Percentiles rank a stretch among this genome's conserved stretches.
Evolutionary conservation across 1,284 basidiomycete genomes (phyloP).

Genomic region (Pholiota adiposa): DNA sequence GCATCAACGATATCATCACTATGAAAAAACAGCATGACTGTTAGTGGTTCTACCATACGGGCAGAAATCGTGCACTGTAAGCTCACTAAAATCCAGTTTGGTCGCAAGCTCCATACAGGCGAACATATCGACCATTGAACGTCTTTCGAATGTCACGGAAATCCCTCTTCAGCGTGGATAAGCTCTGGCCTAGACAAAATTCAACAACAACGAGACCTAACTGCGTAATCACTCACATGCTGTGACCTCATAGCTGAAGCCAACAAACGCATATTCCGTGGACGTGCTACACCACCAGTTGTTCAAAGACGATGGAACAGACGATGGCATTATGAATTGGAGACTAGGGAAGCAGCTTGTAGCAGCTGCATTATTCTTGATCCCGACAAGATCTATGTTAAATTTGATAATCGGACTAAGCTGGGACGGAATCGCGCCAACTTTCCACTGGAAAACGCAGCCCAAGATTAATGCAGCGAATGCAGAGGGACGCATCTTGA

Average conservation of each 20-base stretch:
- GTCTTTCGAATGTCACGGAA: constrained; percentile 64
- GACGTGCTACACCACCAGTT: constrained; percentile 70
- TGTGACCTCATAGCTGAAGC: constrained; percentile 74
- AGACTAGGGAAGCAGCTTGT: constrained; percentile 47
- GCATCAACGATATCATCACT: constrained; percentile 74
- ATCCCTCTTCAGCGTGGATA: constrained; percentile 52
- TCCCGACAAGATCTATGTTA: constrained; percentile 1
- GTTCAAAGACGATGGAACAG: constrained; percentile 46
- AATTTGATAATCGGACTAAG: constrained; percentile 4
- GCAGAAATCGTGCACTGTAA: neutral
- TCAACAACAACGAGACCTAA: neutral
- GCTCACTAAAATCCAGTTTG: constrained; percentile 66
- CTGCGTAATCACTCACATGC: constrained; percentile 43
- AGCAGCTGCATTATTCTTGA: constrained; percentile 12
- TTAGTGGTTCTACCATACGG: neutral
- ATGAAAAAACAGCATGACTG: neutral
- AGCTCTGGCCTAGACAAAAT: constrained; percentile 51
- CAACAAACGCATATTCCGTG: constrained; percentile 73
- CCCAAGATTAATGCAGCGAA: neutral
- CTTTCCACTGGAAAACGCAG: neutral
- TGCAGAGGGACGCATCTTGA: neutral
- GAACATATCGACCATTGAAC: constrained; percentile 72
- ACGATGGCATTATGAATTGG: constrained; percentile 59
- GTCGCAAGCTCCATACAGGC: constrained; percentile 73
- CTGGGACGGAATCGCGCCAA: constrained; percentile 1